A percentile compares a stretch with the other conserved stretches of the same genome.
Conservation (phyloP, 192 early-diverging fungal species). For the Bifiguratus adelaidae region DNA sequence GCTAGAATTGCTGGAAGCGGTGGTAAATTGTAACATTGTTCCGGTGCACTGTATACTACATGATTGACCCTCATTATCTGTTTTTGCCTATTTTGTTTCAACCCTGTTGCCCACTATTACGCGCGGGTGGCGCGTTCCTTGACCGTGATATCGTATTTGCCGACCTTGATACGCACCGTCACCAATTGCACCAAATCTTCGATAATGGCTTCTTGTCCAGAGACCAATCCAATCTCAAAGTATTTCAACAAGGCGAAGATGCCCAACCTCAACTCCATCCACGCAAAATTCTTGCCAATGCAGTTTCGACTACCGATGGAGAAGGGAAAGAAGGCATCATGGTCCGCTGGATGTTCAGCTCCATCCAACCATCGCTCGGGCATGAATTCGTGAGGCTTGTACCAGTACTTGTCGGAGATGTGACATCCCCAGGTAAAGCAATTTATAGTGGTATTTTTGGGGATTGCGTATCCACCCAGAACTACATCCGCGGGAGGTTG, state of each 20-base stretch:
- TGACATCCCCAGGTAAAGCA: slow-evolving; percentile 2
- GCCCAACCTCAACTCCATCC: slow-evolving; percentile 36
- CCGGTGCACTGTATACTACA: no score
- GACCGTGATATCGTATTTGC: no score
- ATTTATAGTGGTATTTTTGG: slow-evolving; percentile 6
- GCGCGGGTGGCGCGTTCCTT: no score
- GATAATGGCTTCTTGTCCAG: no score
- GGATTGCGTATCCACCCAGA: slow-evolving; percentile 11
- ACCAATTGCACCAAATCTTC: no score
- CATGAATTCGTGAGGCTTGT: slow-evolving; percentile 26
- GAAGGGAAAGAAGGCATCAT: slow-evolving; percentile 36
- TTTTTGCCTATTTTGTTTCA: no score
- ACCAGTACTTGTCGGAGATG: slow-evolving; percentile 21
- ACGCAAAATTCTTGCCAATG: slow-evolving; percentile 38
- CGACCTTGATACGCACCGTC: no score
- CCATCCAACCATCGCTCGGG: slow-evolving; percentile 38
- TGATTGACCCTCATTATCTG: no score
- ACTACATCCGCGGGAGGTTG: slow-evolving; percentile 5
- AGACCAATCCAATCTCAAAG: slow-evolving; percentile 28
- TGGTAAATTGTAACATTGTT: no score
- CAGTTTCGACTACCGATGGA: slow-evolving; percentile 32
- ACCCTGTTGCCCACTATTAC: no score
- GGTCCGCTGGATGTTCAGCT: slow-evolving; percentile 7
- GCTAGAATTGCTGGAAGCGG: slow-evolving; percentile 30
- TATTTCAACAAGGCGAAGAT: slow-evolving; percentile 26